Evolutionary conservation across 2,329 filamentous ascomycete species (phyloP), one percentile per base, ranked within the genome.

Genomic region (Metarhizium robertsii): DNA sequence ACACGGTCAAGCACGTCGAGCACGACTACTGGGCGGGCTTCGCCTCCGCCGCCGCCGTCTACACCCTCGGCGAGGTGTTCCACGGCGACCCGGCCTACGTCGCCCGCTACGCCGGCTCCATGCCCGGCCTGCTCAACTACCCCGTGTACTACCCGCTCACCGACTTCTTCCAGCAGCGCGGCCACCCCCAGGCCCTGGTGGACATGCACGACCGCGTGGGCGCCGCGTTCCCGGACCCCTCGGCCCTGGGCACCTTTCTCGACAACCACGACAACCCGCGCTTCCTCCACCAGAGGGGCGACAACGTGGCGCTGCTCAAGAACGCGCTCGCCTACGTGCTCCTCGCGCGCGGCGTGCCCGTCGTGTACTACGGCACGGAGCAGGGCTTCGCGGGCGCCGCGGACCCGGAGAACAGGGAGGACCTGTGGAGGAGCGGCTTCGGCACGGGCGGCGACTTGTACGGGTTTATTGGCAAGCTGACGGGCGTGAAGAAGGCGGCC

Each of bases 361-460:
- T 85, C 55, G 74, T 86, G 38, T 87, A 86, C 67, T 78, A 85
- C 60, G 84, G 84, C 32, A 80, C 84, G 58, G 84, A 87, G 67
- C 84, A 87, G 62, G 80, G 78, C 57, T 83, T 77, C 64, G 65
- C 71, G 2, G 73, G 72, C n/a, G 72, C 66, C 42, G 69, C 68
- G 49, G 79, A 79, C 8, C 69, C 74, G 0, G 74, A 73, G 52
- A 78, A 79, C 61, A 78, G 81, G n/a, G 80, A 84, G 63, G 79
- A 81, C 7, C 71, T 80, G 46, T 85, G 82, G 83, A 66, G 75
- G 11, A 79, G 76, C 11, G 69, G 68, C 6, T 85, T 77, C 66
- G 62, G 72, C 58, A 77, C 71, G 1, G 60, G 68, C 4, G 61
- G 73, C 7, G 72, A 76, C 30, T 67, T 83, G 13, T 84, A 83